Evolutionary conservation across 345 rosid species (phyloP).

Genomic region (Brassica rapa): DNA sequence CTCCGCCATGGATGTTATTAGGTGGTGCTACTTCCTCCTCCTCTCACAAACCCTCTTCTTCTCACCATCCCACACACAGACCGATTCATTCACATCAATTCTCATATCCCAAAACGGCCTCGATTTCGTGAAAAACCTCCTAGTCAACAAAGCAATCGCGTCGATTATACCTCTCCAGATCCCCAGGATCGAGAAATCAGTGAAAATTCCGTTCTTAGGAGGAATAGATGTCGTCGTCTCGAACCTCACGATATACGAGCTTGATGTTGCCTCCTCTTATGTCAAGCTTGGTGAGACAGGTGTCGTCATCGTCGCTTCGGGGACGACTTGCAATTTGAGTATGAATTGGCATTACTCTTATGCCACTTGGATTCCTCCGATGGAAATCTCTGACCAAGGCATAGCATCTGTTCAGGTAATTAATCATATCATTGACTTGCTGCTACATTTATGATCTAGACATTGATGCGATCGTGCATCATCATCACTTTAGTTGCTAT

Average conservation of each 20-base stretch:
- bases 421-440: neutral
- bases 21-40: constrained; percentile 36
- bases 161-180: constrained; percentile 69
- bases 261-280: constrained; percentile 67
- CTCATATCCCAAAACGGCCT: constrained; percentile 75
- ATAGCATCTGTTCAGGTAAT: constrained; percentile 84
- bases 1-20: constrained; percentile 36
- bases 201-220: constrained; percentile 71
- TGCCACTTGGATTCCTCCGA: constrained; percentile 68
- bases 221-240: constrained; percentile 62
- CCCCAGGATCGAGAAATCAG: constrained; percentile 58
- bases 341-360: constrained; percentile 85
- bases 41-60: constrained; percentile 38
- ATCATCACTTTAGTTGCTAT: too few species aligned
- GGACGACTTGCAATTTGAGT: constrained; percentile 81
- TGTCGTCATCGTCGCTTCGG: constrained; percentile 71
- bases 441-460: too few species aligned
- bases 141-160: constrained; percentile 65
- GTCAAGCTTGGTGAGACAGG: constrained; percentile 82
- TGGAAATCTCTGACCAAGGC: constrained; percentile 73
- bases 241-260: constrained; percentile 63
- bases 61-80: constrained; percentile 32
- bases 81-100: constrained; percentile 71
- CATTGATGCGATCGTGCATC: too few species aligned
- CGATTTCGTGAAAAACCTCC: constrained; percentile 76